Evolutionary conservation across 1,284 basidiomycete genomes (phyloP).

Genomic region (Trametes versicolor): DNA sequence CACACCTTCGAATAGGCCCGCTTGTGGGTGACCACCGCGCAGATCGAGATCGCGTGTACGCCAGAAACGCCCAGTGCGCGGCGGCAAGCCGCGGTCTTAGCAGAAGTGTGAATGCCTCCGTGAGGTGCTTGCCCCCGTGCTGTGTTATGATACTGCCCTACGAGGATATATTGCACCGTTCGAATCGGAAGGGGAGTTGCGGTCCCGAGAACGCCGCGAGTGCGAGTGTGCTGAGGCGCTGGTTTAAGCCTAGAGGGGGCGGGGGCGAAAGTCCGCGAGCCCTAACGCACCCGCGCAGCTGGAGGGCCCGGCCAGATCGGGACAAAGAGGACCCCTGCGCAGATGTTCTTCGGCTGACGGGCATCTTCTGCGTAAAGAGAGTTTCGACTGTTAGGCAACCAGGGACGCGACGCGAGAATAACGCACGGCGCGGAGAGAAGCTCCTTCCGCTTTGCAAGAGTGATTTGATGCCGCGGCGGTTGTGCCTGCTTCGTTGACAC

Average conservation of each 20-base stretch:
- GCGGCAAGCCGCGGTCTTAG: slow-evolving; percentile 23
- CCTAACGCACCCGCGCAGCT: slow-evolving; percentile 1
- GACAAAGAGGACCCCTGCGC: slow-evolving; percentile 2
- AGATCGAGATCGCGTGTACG: slow-evolving; percentile 17
- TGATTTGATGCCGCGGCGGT: slow-evolving; percentile 28
- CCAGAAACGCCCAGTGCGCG: slow-evolving; percentile 1
- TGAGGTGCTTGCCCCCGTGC: slow-evolving; percentile 14
- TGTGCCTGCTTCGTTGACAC: slow-evolving; percentile 19
- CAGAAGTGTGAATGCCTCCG: slow-evolving; percentile 26
- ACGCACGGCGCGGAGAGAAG: slow-evolving; percentile 18
- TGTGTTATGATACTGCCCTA: slow-evolving; percentile 17
- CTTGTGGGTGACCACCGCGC: slow-evolving; percentile 22
- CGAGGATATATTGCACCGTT: slow-evolving; percentile 27
- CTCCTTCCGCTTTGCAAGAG: slow-evolving; percentile 6
- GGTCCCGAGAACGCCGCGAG: slow-evolving; percentile 26
- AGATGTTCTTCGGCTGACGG: background rate
- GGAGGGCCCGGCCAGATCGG: slow-evolving; percentile 1
- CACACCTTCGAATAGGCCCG: slow-evolving; percentile 12
- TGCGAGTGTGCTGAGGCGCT: slow-evolving; percentile 9
- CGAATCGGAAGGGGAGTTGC: slow-evolving; percentile 11
- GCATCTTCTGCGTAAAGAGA: slow-evolving; percentile 15
- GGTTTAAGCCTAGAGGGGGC: slow-evolving; percentile 17
- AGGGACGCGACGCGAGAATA: slow-evolving; percentile 12
- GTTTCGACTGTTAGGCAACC: slow-evolving; percentile 13
- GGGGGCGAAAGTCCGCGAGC: slow-evolving; percentile 19